These are phyloP conservation scores for Chloranthus sessilifolius DNA, from an alignment of 164 flowering plant genomes.

Conservation along the genomic window DNA sequence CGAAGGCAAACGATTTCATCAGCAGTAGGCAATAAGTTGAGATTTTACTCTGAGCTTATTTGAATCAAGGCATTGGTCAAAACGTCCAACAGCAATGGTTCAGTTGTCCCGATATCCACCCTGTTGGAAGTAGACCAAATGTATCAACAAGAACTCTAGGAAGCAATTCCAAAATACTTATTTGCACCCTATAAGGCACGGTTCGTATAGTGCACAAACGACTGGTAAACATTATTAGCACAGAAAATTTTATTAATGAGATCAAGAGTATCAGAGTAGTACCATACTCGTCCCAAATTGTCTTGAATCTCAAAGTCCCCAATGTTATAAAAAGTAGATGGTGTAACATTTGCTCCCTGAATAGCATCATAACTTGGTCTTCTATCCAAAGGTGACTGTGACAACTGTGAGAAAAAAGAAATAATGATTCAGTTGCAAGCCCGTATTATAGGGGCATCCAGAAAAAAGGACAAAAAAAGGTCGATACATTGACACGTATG, in stretches of 20 bases:
- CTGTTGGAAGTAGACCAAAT: slow-evolving; percentile 12
- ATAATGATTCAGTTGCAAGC: too few species aligned
- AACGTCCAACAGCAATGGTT: slow-evolving; percentile 9
- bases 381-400: slow-evolving; percentile 76
- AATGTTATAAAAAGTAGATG: slow-evolving; percentile 89
- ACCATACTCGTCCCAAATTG: slow-evolving; percentile 90
- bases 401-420: slow-evolving; percentile 62
- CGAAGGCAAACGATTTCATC: too few species aligned
- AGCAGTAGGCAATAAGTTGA: too few species aligned
- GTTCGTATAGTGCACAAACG: background rate
- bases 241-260: background rate
- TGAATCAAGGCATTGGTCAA: slow-evolving; percentile 77
- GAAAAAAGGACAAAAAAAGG: too few species aligned
- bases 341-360: slow-evolving; percentile 81
- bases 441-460: too few species aligned
- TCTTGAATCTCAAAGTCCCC: slow-evolving; percentile 95
- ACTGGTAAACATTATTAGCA: background rate
- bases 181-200: too few species aligned
- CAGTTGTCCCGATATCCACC: slow-evolving; percentile 14
- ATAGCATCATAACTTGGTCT: slow-evolving; percentile 85
- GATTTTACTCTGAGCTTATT: slow-evolving; percentile 90
- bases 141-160: slow-evolving; percentile 5
- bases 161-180: background rate
- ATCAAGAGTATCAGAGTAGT: slow-evolving; percentile 1
- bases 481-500: too few species aligned